phyloP scores from a whole-genome alignment of 179 eudicot species.

The Nepenthes alata region DNA sequence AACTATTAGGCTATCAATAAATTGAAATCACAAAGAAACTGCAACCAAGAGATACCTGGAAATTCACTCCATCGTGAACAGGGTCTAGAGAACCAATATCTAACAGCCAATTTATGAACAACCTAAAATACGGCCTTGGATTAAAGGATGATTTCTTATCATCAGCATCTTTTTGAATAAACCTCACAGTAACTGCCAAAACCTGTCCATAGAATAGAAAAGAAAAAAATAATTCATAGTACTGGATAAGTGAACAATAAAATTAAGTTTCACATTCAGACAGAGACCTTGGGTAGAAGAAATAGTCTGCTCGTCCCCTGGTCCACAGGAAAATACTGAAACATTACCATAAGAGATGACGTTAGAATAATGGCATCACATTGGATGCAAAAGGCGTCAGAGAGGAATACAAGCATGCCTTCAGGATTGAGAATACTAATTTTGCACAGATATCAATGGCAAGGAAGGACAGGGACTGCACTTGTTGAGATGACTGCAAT shows the following conservation, averaged over 20 bases:
- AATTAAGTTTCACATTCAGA: background rate
- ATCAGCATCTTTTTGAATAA: slow-evolving; percentile 76
- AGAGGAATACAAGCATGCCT: slow-evolving; percentile 29
- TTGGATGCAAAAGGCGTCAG: background rate
- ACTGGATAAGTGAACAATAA: background rate
- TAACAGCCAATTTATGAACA: slow-evolving; percentile 73
- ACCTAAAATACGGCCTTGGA: slow-evolving; percentile 87
- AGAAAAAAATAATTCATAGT: background rate
- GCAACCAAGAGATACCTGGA: slow-evolving; percentile 49
- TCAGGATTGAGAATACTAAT: slow-evolving; percentile 56
- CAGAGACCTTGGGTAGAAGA: slow-evolving; percentile 65
- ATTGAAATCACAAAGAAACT: background rate
- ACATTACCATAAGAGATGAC: slow-evolving; percentile 6
- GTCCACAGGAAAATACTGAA: slow-evolving; percentile 55
- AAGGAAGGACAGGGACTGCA: slow-evolving; percentile 55
- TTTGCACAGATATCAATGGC: slow-evolving; percentile 81
- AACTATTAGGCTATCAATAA: slow-evolving; percentile 1
- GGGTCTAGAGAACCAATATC: slow-evolving; percentile 74
- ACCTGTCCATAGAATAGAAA: slow-evolving; percentile 26
- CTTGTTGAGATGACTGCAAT: slow-evolving; percentile 44
- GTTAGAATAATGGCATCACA: background rate
- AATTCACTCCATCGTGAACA: slow-evolving; percentile 71
- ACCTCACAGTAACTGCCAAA: slow-evolving; percentile 60
- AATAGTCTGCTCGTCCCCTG: slow-evolving; percentile 61
- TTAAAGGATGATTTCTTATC: slow-evolving; percentile 67